These are phyloP conservation scores for Phytophthora constricta DNA, from an alignment of 352 stramenopile species.

Conservation along the genomic window DNA sequence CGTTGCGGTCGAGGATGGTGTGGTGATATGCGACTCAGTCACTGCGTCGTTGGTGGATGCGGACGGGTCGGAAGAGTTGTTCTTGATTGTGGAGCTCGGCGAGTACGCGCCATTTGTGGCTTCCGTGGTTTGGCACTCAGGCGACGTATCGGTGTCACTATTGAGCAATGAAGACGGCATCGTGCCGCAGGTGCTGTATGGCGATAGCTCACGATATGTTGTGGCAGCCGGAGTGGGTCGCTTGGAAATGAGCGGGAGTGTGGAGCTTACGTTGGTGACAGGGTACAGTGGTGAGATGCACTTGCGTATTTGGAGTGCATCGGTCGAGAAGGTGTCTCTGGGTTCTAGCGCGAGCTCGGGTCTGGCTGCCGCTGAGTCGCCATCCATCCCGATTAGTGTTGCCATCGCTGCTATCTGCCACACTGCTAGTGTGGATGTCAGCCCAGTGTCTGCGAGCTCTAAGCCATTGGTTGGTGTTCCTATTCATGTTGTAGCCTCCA, in stretches of 20 bases:
- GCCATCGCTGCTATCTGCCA: conserved; percentile 36
- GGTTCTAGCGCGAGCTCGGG: background rate
- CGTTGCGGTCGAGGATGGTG: conserved; percentile 34
- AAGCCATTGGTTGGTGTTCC: conserved; percentile 28
- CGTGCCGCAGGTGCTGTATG: conserved; percentile 15
- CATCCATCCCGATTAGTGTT: background rate
- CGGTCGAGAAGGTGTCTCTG: conserved; percentile 13
- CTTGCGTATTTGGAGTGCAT: conserved; percentile 18
- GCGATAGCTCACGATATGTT: conserved; percentile 5
- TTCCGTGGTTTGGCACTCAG: conserved; percentile 24
- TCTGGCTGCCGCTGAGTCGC: background rate
- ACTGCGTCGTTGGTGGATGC: conserved; percentile 40
- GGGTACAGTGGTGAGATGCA: conserved; percentile 31
- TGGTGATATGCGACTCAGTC: conserved; percentile 30
- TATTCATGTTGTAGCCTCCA: conserved; percentile 34
- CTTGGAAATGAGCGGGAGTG: conserved; percentile 26
- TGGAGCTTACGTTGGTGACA: conserved; percentile 29
- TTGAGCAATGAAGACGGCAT: conserved; percentile 15
- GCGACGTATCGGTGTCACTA: conserved; percentile 13
- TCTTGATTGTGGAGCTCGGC: conserved; percentile 37
- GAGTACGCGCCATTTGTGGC: conserved; percentile 20
- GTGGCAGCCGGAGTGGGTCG: conserved; percentile 10
- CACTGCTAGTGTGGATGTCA: conserved; percentile 19
- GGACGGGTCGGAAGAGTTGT: conserved; percentile 45
- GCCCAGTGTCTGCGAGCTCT: conserved; percentile 29